Base-by-base conservation (phyloP, 306 rosid genomes). In the Pyrus pyrifolia region DNA sequence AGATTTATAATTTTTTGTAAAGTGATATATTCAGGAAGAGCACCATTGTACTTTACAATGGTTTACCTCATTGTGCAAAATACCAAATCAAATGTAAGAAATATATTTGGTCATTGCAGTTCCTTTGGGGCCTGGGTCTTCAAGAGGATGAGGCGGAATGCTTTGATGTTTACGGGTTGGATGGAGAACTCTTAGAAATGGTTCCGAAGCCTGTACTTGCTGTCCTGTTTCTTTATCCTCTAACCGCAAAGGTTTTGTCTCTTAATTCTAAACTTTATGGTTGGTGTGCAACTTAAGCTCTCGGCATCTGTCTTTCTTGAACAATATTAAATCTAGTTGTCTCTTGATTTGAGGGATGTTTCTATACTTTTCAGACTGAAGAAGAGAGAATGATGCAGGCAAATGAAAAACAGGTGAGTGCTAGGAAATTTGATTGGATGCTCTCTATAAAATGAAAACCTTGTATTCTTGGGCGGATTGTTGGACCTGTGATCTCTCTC, bases 201-300 rank as follows among this genome's bases (percentile, higher is more conserved):
- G 99, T 96, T 82, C 98, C 99, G 2, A 87, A 89, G 81, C 98
- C 99, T 61, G 99, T 96, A 76, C 88, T 92, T 49, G 98, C 98
- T 19, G 97, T 96, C 78, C 86, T 96, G 77, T 93, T 96, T 75
- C 99, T 96, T 70, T 96, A 92, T 84, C 99, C 99, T 46, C 10
- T 89, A 69, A 92, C 97, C 19, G 4, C 85, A 45, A 68, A 89
- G 97, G 99, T 96, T 23, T 78, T 18, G 30, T 84, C 78, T 80
- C 29, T 31, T 33, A 18, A 27, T 35, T 53, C 11, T 11, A 15
- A 4, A 73, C 7, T 40, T n/a, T 76, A 31, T 51, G 14, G 13
- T 4, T 70, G 33, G 45, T 55, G 49, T 68, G 35, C 6, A 51
- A 46, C 59, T 35, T 49, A 51, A 40, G 55, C 3, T 40, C 42